Conservation (phyloP, 2,329 filamentous ascomycete genomes). For the Paecilomyces dactylethromorphus region DNA sequence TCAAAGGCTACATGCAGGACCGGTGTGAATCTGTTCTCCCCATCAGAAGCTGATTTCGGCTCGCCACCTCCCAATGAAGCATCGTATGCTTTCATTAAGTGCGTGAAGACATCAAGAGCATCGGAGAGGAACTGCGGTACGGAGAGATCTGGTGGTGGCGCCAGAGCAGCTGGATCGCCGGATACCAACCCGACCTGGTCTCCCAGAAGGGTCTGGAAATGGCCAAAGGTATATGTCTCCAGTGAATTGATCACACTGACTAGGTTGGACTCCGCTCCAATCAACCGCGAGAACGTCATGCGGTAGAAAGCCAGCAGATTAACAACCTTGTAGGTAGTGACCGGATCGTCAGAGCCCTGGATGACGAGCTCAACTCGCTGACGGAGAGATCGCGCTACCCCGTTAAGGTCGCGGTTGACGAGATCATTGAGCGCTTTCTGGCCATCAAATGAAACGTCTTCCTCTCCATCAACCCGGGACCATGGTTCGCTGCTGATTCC, state of each 20-base stretch:
- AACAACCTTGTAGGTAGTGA: constrained; percentile 80
- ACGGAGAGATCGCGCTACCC: constrained; percentile 74
- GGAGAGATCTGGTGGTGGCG: constrained; percentile 64
- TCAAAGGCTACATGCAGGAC: constrained; percentile 76
- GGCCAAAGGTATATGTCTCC: constrained; percentile 69
- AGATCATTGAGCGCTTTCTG: constrained; percentile 75
- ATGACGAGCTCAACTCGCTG: constrained; percentile 89
- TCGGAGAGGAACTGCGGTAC: constrained; percentile 76
- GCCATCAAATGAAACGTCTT: constrained; percentile 63
- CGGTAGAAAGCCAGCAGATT: constrained; percentile 88
- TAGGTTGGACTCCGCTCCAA: constrained; percentile 63
- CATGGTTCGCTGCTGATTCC: constrained; percentile 80
- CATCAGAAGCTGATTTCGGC: constrained; percentile 44
- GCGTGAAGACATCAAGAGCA: constrained; percentile 67
- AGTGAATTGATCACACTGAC: constrained; percentile 62
- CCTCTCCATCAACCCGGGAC: constrained; percentile 58
- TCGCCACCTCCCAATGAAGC: constrained; percentile 56
- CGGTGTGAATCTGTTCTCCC: constrained; percentile 64
- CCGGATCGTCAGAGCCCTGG: constrained; percentile 83
- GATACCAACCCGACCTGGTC: constrained; percentile 63
- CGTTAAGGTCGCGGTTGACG: constrained; percentile 76
- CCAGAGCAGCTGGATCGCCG: constrained; percentile 65
- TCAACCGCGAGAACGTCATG: constrained; percentile 72
- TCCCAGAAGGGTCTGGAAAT: constrained; percentile 74
- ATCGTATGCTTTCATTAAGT: constrained; percentile 81